Evolutionary conservation across 2,329 filamentous ascomycete species (phyloP), one percentile per base, ranked within the genome.

Genomic region (Pseudogymnoascus sp.): DNA sequence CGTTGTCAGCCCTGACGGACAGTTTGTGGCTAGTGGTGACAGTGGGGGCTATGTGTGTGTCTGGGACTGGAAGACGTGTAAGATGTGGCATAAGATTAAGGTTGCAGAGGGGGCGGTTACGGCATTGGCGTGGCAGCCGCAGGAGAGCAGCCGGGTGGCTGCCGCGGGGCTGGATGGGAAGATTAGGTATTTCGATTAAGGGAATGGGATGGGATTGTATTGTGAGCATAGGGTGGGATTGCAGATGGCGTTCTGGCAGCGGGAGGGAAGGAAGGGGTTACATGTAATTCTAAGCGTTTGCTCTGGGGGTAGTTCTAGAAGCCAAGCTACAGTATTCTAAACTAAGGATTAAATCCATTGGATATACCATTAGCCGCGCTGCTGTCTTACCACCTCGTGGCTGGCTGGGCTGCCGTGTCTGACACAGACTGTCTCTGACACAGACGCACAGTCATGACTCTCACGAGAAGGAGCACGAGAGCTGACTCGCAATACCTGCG

Each of bases 41-140:
- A 90, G 85, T 59, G 91, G 84, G 14, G 94, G 95, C 35, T 97
- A 84, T 70, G 85, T 96, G 57, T 96, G 90, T 75, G 97, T 97
- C 77, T 99, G 92, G 91, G 94, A 97, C 75, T 99, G 92, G 90
- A 99, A 99, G 83, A 97, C 91, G 38, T 96, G 93, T 74, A 97
- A 97, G 77, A 93, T 99, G 91, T 96, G 91, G 76, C 91, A 96
- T 76, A 97, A 97, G 81, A 85, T 99, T 66, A 84, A 89, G 75
- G 92, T 91, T 22, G 86, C 90, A 62, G 91, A 91, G 60, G 84
- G 88, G 60, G 85, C 92, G 4, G 81, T 97, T 60, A 90, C 91
- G n/a, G 90, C 88, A 66, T 84, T 94, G 62, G 89, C 89, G 72
- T 99, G 94, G 93, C 92, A 97, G 74, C 91, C 93, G n/a, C 89